A percentile compares a stretch with the other conserved stretches of the same genome.
These are phyloP conservation scores for Sodiomyces alkalinus DNA, from an alignment of 2,329 filamentous ascomycete genomes.

Conservation along the genomic window DNA sequence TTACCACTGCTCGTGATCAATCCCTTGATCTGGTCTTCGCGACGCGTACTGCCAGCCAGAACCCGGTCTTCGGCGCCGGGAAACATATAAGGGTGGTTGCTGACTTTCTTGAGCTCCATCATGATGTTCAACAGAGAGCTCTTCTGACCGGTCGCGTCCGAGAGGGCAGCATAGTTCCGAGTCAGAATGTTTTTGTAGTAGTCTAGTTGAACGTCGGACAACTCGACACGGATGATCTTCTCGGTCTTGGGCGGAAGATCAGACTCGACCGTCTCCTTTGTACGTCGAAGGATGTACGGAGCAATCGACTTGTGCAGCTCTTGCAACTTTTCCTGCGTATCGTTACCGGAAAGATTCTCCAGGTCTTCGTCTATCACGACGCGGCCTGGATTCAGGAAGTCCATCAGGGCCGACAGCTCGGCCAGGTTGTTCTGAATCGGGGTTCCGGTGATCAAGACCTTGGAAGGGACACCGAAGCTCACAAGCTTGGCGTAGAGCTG, in stretches of 20 bases:
- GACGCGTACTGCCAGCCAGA: constrained; percentile 60
- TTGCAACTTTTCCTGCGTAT: constrained; percentile 75
- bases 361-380: constrained; percentile 85
- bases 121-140: constrained; percentile 95
- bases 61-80: constrained; percentile 85
- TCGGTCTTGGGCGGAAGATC: constrained; percentile 94
- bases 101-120: constrained; percentile 99
- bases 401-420: constrained; percentile 81
- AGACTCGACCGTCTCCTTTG: constrained; percentile 94
- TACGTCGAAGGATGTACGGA: constrained; percentile 87
- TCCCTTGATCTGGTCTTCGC: constrained; percentile 82
- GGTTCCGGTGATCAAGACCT: constrained; percentile 88
- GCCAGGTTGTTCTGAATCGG: constrained; percentile 95
- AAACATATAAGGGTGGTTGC: constrained; percentile 98
- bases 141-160: constrained; percentile 83
- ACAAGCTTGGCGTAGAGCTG: constrained; percentile 78
- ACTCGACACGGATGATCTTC: constrained; percentile 95
- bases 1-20: constrained; percentile 96
- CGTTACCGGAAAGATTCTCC: constrained; percentile 59
- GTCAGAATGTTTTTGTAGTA: constrained; percentile 99
- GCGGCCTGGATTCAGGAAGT: constrained; percentile 93
- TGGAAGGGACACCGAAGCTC: constrained; percentile 75
- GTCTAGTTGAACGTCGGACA: constrained; percentile 90
- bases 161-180: constrained; percentile 86
- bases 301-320: constrained; percentile 77